phyloP scores from a whole-genome alignment of 2,329 filamentous ascomycete species.

The Hypoxylon sp. region DNA sequence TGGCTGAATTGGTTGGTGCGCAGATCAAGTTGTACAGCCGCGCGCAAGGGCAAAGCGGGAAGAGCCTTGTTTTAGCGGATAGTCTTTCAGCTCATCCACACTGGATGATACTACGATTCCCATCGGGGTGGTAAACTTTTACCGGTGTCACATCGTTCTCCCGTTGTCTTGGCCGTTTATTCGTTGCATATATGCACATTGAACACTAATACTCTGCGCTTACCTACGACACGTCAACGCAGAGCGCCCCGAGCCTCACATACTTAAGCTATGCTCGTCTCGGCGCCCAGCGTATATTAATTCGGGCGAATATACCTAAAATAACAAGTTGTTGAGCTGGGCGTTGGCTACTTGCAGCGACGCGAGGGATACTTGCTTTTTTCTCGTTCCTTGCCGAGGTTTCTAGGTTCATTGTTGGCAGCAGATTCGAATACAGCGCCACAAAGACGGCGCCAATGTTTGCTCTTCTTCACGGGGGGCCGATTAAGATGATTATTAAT shows the following conservation, averaged over 20 bases:
- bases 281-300: constrained; percentile 7
- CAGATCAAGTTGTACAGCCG: constrained; percentile 33
- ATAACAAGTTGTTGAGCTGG: background rate
- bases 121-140: constrained; percentile 39
- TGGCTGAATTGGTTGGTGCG: constrained; percentile 28
- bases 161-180: constrained; percentile 12
- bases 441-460: background rate
- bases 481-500: background rate
- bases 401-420: background rate
- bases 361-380: constrained; percentile 1
- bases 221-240: background rate
- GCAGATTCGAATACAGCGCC: background rate
- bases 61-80: constrained; percentile 19
- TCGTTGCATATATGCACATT: background rate
- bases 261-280: background rate
- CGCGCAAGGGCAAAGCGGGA: constrained; percentile 31
- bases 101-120: constrained; percentile 15
- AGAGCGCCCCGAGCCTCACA: constrained; percentile 1
- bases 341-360: constrained; percentile 15
- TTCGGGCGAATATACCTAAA: background rate
- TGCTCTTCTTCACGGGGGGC: background rate
- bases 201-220: background rate
- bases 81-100: constrained; percentile 26
- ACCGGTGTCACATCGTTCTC: constrained; percentile 35
- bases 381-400: background rate